These are phyloP conservation scores for Mortierella sp. DNA, from an alignment of 371 early-diverging fungal species.

Conservation along the genomic window DNA sequence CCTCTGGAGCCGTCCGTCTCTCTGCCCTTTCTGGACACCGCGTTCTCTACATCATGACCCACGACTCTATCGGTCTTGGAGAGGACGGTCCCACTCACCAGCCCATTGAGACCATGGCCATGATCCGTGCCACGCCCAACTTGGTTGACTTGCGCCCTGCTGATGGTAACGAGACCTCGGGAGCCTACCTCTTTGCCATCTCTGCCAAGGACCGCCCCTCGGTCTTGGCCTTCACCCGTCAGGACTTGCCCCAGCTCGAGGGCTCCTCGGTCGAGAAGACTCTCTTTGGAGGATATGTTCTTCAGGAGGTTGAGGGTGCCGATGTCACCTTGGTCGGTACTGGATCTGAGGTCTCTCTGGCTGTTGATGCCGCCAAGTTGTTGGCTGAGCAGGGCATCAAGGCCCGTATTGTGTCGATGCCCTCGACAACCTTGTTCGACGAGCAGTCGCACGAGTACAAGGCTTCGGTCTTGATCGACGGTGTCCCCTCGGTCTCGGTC, in stretches of 20 bases:
- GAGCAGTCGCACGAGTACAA: constrained; percentile 92
- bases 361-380: constrained; percentile 86
- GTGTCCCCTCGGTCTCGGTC: constrained; percentile 88
- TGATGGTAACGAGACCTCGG: constrained; percentile 97
- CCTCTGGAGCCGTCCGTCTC: constrained; percentile 84
- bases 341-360: constrained; percentile 97
- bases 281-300: constrained; percentile 85
- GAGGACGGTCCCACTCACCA: constrained; percentile 99
- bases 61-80: constrained; percentile 97
- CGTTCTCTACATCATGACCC: constrained; percentile 98
- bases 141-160: constrained; percentile 93
- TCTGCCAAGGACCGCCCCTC: constrained; percentile 82
- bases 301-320: constrained; percentile 72
- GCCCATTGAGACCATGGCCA: constrained; percentile 97
- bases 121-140: constrained; percentile 97
- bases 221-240: constrained; percentile 94
- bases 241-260: constrained; percentile 93
- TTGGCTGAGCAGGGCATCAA: constrained; percentile 70
- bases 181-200: constrained; percentile 90
- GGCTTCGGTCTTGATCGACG: constrained; percentile 83
- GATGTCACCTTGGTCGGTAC: constrained; percentile 90
- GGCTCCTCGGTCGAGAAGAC: constrained; percentile 86
- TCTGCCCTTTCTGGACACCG: constrained; percentile 93
- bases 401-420: constrained; percentile 96
- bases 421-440: constrained; percentile 96